These are phyloP conservation scores for Hypoxylon sp. DNA, from an alignment of 2,329 filamentous ascomycete species.

Conservation along the genomic window DNA sequence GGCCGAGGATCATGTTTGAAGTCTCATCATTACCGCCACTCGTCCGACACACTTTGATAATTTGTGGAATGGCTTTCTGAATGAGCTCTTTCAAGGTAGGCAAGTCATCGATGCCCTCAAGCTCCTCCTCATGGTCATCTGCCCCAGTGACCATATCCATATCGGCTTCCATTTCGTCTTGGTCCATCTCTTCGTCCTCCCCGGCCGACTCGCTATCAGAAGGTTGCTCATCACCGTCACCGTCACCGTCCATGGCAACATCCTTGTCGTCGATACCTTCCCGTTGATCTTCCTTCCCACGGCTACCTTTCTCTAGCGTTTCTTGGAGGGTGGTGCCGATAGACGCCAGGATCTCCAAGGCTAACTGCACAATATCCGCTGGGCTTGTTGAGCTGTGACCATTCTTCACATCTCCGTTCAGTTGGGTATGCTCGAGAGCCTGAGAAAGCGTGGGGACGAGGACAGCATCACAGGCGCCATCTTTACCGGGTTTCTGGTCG, in stretches of 20 bases:
- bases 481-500: conserved; percentile 64
- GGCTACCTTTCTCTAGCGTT: conserved; percentile 63
- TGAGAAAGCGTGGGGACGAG: conserved; percentile 64
- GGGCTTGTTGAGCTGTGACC: conserved; percentile 59
- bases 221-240: conserved; percentile 57
- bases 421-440: conserved; percentile 57
- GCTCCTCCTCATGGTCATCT: conserved; percentile 61
- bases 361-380: conserved; percentile 66
- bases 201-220: conserved; percentile 58
- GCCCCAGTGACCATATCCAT: conserved; percentile 74
- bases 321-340: conserved; percentile 73
- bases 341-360: conserved; percentile 74
- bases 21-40: conserved; percentile 60
- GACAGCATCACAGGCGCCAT: conserved; percentile 65
- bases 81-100: conserved; percentile 68
- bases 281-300: conserved; percentile 56
- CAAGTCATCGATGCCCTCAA: conserved; percentile 64
- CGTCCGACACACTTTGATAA: conserved; percentile 62
- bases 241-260: conserved; percentile 58
- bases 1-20: conserved; percentile 62
- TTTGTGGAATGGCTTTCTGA: conserved; percentile 62
- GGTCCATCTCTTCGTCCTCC: conserved; percentile 68
- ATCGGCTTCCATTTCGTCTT: conserved; percentile 73
- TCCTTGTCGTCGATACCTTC: conserved; percentile 58
- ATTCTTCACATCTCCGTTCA: conserved; percentile 51